Evolutionary conservation across 768 basidiomycete species (phyloP).

Genomic region (Hypholoma fasciculare): DNA sequence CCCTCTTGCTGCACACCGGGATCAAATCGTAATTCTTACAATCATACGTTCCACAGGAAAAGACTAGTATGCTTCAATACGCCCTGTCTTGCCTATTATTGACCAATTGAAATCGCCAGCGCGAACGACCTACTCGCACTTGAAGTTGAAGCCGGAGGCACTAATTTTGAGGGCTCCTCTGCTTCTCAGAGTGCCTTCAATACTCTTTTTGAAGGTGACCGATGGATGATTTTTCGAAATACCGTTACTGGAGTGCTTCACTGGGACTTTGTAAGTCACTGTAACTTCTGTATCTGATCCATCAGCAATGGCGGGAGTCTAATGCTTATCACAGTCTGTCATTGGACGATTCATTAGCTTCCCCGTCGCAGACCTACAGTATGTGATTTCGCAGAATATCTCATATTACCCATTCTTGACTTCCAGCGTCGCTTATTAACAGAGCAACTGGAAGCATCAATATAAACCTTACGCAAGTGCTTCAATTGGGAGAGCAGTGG

Average conservation of each 20-base stretch:
- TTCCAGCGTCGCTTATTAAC: neutral
- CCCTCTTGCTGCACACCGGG: neutral
- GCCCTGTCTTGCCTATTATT: neutral
- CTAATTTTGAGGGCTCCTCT: conserved; percentile 49
- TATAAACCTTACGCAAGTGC: conserved; percentile 54
- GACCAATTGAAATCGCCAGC: conserved; percentile 28
- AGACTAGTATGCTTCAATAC: conserved; percentile 35
- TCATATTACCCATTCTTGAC: neutral
- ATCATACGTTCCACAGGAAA: conserved; percentile 30
- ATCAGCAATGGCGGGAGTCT: neutral
- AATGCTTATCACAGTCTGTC: conserved; percentile 42
- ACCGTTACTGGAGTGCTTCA: conserved; percentile 54
- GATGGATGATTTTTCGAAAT: conserved; percentile 74
- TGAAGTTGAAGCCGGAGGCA: conserved; percentile 61
- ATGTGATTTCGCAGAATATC: conserved; percentile 8
- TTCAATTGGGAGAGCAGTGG: conserved; percentile 53
- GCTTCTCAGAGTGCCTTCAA: conserved; percentile 49
- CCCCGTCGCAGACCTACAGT: conserved; percentile 52
- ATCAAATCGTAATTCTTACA: neutral
- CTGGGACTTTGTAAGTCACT: conserved; percentile 65
- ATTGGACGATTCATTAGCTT: conserved; percentile 69
- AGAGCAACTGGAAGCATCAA: conserved; percentile 60
- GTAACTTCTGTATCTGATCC: conserved; percentile 2
- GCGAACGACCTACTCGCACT: conserved; percentile 62
- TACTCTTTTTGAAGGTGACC: conserved; percentile 55